Evolutionary conservation across 2,329 filamentous ascomycete species (phyloP), one percentile per base, ranked within the genome.

Genomic region (Tricladium varicosporioides): DNA sequence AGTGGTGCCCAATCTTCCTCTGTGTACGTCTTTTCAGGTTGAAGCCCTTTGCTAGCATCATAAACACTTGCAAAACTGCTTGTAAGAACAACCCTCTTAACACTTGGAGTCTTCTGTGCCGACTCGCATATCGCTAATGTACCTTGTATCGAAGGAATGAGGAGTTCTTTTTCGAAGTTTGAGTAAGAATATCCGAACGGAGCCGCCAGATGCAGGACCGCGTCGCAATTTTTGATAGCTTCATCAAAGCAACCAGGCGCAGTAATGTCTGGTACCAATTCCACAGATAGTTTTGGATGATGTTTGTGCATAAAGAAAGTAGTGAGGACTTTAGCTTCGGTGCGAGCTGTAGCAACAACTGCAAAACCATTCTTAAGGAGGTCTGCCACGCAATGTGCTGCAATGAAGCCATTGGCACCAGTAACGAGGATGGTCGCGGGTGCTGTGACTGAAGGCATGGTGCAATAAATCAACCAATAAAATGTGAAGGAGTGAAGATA

Each of bases 11-110:
- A 82, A 65, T 81, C 78, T 10, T 71, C 69, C 63, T 81, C 79
- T 5, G 73, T 75, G 66, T 80, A 81, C 3, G 69, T 74, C 63
- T 80, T 75, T 13, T 72, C 74, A 42, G 5, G 64, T 58, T 45
- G 33, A 1, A 74, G 72, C 65, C 83, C 82, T 67, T 73, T 76
- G 0, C 74, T 67, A 18, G 59, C 54, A 62, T 85, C 75, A 56
- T 85, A 62, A 40, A 87, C 84, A 81, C 75, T 47, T 15, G 84
- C 84, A 63, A 86, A 87, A 3, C 83, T 86, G 9, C 82, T 85
- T 1, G 84, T 87, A 62, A 87, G 80, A 40, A 83, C 66, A 33
- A 71, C 52, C 31, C 60, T 57, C 40, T 65, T 60, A n/a, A 65
- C 65, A 58, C 56, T 75, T 53, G 69, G 66, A 72, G 5, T 53